Conservation (phyloP, 2,329 filamentous ascomycete species). For the Chaetomium globosum region DNA sequence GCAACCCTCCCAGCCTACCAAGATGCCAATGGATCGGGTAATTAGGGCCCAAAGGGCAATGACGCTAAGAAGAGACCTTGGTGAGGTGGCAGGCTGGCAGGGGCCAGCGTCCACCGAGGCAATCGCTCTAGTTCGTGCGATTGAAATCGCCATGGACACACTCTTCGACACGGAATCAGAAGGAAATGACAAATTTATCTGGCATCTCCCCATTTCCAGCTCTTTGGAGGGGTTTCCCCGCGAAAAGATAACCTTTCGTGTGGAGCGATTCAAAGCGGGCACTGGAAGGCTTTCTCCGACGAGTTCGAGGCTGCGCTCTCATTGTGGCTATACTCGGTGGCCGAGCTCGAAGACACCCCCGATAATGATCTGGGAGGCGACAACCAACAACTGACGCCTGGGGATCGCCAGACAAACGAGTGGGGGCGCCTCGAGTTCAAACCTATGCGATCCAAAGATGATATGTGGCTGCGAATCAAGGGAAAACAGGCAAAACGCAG, state of each 20-base stretch:
- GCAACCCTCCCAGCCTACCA: not conserved
- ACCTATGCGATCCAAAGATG: not conserved
- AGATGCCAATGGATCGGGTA: not conserved
- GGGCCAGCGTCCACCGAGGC: not conserved
- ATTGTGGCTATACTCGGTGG: constrained; percentile 7
- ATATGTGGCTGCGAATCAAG: not conserved
- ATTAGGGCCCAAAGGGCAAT: not conserved
- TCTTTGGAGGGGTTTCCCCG: not conserved
- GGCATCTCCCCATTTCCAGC: not conserved
- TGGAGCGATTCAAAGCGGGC: not conserved
- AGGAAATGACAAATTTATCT: not conserved
- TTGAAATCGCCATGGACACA: constrained; percentile 4
- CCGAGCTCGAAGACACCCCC: not conserved
- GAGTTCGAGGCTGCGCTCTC: constrained; percentile 6
- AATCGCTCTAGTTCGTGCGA: not conserved
- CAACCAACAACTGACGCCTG: not conserved
- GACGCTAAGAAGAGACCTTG: constrained; percentile 2
- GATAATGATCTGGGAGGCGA: not conserved
- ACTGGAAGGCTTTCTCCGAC: constrained; percentile 4
- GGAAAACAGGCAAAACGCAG: not conserved
- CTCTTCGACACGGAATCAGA: not conserved
- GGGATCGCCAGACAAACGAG: not conserved
- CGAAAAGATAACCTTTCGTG: not conserved
- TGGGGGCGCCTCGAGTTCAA: not conserved
- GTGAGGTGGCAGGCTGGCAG: not conserved